Evolutionary conservation across 352 stramenopile genomes (phyloP).

Genomic region (Pythium plurisporium): DNA sequence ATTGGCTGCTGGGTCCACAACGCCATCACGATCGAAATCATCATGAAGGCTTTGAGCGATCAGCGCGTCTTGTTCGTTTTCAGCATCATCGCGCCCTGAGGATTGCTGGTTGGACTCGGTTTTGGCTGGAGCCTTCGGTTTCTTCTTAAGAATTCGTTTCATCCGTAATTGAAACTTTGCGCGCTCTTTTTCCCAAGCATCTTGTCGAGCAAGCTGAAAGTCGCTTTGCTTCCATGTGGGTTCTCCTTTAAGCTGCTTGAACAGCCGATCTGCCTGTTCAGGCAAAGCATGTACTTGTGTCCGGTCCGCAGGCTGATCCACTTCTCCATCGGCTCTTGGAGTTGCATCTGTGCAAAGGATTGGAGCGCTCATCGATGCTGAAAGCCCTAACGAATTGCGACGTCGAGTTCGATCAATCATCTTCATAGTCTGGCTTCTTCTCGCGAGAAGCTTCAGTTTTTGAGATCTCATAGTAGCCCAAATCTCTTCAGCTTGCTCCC

Average conservation of each 20-base stretch:
- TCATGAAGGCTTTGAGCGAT: background rate
- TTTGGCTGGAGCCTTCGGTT: slow-evolving; percentile 21
- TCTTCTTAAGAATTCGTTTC: slow-evolving; percentile 61
- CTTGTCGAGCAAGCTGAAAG: slow-evolving; percentile 56
- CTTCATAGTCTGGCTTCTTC: slow-evolving; percentile 24
- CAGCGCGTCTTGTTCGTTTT: background rate
- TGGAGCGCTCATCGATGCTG: background rate
- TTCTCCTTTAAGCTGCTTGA: slow-evolving; percentile 63
- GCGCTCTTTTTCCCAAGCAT: slow-evolving; percentile 59
- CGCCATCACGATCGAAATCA: background rate
- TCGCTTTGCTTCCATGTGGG: slow-evolving; percentile 74
- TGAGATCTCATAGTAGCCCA: slow-evolving; percentile 52
- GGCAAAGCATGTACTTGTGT: background rate
- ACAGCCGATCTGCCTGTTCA: slow-evolving; percentile 38
- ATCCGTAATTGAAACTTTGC: slow-evolving; percentile 69
- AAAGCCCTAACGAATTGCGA: background rate
- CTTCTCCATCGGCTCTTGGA: background rate
- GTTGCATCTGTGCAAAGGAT: background rate
- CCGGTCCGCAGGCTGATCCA: background rate
- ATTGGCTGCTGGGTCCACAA: slow-evolving; percentile 10
- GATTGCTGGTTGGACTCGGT: background rate
- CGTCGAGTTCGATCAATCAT: slow-evolving; percentile 14
- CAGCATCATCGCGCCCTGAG: background rate
- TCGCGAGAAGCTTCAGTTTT: slow-evolving; percentile 33
- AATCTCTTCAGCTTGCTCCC: slow-evolving; percentile 44